phyloP scores from a whole-genome alignment of 2,329 filamentous ascomycete species.

The Neofusicoccum parvum region DNA sequence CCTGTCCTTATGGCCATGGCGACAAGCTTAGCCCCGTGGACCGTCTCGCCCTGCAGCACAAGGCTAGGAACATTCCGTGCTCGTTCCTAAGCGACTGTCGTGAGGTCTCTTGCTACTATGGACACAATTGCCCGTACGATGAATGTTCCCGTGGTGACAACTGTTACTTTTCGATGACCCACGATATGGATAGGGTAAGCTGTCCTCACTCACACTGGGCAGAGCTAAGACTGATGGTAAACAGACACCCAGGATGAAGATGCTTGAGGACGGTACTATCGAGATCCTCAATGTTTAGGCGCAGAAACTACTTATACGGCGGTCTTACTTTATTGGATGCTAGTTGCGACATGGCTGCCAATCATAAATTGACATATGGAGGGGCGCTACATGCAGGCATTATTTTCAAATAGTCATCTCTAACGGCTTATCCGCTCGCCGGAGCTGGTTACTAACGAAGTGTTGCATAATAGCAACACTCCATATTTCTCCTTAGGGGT shows the following conservation, averaged over 20 bases:
- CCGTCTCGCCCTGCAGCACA: slow-evolving; percentile 37
- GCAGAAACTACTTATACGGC: neutral
- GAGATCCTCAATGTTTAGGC: slow-evolving; percentile 15
- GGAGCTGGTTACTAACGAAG: neutral
- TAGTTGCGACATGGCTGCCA: neutral
- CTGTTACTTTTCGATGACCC: slow-evolving; percentile 38
- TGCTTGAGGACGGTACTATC: slow-evolving; percentile 21
- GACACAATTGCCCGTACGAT: slow-evolving; percentile 33
- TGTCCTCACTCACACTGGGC: too few relatives aligned
- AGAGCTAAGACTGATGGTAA: neutral
- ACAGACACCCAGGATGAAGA: slow-evolving; percentile 19
- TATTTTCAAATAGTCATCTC: neutral
- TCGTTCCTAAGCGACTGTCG: slow-evolving; percentile 29
- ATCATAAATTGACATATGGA: slow-evolving; percentile 1
- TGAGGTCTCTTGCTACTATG: slow-evolving; percentile 37
- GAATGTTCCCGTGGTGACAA: slow-evolving; percentile 34
- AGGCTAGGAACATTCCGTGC: slow-evolving; percentile 37
- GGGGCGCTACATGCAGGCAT: neutral
- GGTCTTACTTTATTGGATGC: neutral
- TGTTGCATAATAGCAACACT: neutral
- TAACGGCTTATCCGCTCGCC: neutral
- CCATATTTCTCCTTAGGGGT: neutral
- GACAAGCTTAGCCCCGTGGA: slow-evolving; percentile 35
- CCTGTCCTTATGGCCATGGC: slow-evolving; percentile 40
- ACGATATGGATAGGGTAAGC: slow-evolving; percentile 36